Base-by-base conservation (phyloP, 176 grass and related monocot species). In the Saccharum officinarum region DNA sequence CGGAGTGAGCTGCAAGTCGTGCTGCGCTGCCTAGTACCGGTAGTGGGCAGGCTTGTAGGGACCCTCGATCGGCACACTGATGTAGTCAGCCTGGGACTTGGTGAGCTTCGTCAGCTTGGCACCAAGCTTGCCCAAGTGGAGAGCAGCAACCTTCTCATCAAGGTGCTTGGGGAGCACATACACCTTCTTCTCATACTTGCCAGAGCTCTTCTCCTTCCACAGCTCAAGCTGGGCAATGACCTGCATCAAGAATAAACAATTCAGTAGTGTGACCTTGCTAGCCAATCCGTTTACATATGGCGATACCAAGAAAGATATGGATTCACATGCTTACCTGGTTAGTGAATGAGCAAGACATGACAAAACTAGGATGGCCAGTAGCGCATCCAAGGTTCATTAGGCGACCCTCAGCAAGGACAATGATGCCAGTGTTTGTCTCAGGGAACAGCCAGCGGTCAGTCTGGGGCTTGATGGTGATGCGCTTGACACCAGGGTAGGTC, bases 281-380 rank as follows among this genome's bases (percentile, higher is more conserved):
- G 10, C 26, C 25, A 18, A 80, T 3, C 13, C 25, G 1, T 15
- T 7, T 36, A 28, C 16, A 63, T 17, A 52, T 31, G n/a, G 3
- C 0, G 3, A 44, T 36, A 36, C 46, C 6, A 18, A 30, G 2
- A 25, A 14, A 22, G 3, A 42, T 34, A 77, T 62, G 6, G 16
- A 26, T 38, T 36, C 2, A 7, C 15, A 66, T 75, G 26, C 83
- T 38, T 88, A 94, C 97, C 93, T 99, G 97, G 90, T 99, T 99
- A 17, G 97, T 99, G 81, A 99, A 99, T 3, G 92, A 99, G 84
- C 97, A 99, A 37, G 97, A 99, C 97, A 99, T 99, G 90, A 99
- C 97, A 57, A 99, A 99, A 75, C 97, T 96, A 54, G 97, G 97
- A 72, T 99, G 97, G 55, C 97, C 97, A 59, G 97, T 99, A 55